Base-by-base conservation (phyloP, 139 green algal genomes). In the Chlorella sp. region DNA sequence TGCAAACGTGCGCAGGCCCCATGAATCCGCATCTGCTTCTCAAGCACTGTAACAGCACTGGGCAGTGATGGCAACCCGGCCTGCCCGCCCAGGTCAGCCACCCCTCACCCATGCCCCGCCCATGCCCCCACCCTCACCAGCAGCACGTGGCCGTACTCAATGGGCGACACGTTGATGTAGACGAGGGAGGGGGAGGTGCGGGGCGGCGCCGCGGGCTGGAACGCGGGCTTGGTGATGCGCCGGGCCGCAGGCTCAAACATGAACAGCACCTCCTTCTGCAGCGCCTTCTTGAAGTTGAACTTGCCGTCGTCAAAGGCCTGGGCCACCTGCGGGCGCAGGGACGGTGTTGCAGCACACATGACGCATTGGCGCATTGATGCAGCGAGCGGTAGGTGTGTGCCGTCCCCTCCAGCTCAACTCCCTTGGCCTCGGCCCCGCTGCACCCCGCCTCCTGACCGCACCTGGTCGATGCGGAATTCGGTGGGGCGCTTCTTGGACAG, bases 211-310 rank as follows among this genome's bases (percentile, higher is more conserved):
- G 81, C 81, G 11, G 81, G 65, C 41, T 54, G 43, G 84, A 87
- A 89, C 22, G 43, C 36, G 64, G 81, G 60, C 77, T 83, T 83
- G 77, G 48, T 54, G 56, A 24, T 36, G 76, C 48, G 32, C 34
- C 40, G 38, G 28, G 78, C n/a, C 4, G 80, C 34, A 19, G 89
- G 73, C 82, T 94, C 90, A 88, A 99, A 98, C 74, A 92, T 87
- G 84, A 99, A 96, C 13, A 99, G 93, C 51, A 97, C 95, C 93
- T 99, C 97, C 26, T 92, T 85, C 86, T 96, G 87, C 70, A 90
- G 89, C 0, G 96, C 97, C 91, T 99, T 99, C 58, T 74, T 95
- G 91, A 99, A 99, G 91, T 99, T 98, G 93, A 99, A 99, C 90
- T 98, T 99, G 46, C 34, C 56, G n/a, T 44, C 73, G 80, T 99